Evolutionary conservation across 768 basidiomycete genomes (phyloP).

Genomic region (Trametes elegans): DNA sequence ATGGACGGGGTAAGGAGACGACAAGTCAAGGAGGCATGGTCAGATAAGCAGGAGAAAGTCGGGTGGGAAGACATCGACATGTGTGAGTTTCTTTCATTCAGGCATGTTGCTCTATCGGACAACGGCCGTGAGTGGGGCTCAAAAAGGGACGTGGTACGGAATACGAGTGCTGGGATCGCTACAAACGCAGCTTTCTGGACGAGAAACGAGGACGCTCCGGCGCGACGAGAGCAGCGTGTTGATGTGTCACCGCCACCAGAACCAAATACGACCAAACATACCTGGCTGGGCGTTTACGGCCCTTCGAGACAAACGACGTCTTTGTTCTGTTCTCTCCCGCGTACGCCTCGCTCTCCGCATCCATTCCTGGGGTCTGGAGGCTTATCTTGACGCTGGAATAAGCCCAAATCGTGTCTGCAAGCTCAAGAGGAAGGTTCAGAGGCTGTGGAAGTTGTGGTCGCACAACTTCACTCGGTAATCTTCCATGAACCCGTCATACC

Average conservation of each 20-base stretch:
- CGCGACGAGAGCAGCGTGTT: slow-evolving; percentile 5
- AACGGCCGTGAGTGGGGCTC: neutral
- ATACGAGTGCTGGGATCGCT: neutral
- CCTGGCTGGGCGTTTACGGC: slow-evolving; percentile 9
- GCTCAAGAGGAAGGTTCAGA: neutral
- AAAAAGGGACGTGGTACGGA: neutral
- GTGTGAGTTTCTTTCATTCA: neutral
- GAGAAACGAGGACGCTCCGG: neutral
- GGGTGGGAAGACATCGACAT: neutral
- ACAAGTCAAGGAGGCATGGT: neutral
- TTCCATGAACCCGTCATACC: slow-evolving; percentile 16
- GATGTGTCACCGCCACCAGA: slow-evolving; percentile 9
- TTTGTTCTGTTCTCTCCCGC: slow-evolving; percentile 8
- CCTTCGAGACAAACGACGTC: slow-evolving; percentile 16
- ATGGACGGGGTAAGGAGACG: neutral
- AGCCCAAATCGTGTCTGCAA: neutral
- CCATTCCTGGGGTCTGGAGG: neutral
- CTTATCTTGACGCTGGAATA: neutral
- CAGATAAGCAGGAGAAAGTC: slow-evolving; percentile 4
- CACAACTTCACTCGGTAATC: slow-evolving; percentile 13
- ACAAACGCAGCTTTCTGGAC: neutral
- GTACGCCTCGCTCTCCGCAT: neutral
- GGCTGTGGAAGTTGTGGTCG: slow-evolving; percentile 7
- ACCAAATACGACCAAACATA: slow-evolving; percentile 14
- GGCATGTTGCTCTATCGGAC: too few species aligned